A percentile compares a stretch with the other conserved stretches of the same genome.
Evolutionary conservation across 2,329 filamentous ascomycete species (phyloP).

Genomic region (Daldinia sp.): DNA sequence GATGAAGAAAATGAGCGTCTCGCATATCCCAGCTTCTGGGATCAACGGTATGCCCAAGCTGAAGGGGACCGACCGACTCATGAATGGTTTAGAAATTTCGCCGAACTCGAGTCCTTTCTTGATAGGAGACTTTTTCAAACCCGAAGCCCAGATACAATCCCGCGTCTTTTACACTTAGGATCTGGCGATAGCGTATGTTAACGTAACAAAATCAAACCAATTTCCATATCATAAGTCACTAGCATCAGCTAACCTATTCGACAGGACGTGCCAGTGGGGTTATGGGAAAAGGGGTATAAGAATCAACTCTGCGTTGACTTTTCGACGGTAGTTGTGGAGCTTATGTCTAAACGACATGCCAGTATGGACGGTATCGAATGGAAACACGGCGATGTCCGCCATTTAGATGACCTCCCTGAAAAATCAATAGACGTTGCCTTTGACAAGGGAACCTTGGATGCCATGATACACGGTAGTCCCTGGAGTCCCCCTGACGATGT

Average conservation of each 20-base stretch:
- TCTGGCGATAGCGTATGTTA: constrained; percentile 67
- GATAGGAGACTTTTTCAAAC: constrained; percentile 56
- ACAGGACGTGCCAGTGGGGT: constrained; percentile 64
- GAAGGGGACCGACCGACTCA: constrained; percentile 57
- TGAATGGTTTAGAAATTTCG: constrained; percentile 67
- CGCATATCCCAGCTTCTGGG: constrained; percentile 62
- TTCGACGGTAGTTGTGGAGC: constrained; percentile 63
- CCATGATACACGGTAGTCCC: constrained; percentile 66
- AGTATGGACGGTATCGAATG: constrained; percentile 60
- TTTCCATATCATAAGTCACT: not conserved
- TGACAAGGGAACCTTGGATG: constrained; percentile 68
- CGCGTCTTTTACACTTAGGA: constrained; percentile 66
- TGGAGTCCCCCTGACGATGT: constrained; percentile 66
- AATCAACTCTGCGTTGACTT: constrained; percentile 69
- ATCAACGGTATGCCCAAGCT: constrained; percentile 59
- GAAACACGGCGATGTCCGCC: constrained; percentile 63
- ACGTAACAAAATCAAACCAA: not conserved
- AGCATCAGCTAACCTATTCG: constrained; percentile 12
- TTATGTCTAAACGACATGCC: constrained; percentile 62
- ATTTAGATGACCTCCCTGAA: constrained; percentile 58
- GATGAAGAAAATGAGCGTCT: constrained; percentile 53
- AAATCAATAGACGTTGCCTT: constrained; percentile 66
- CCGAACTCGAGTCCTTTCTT: constrained; percentile 62
- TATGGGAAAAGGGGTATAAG: constrained; percentile 61
- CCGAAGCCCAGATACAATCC: constrained; percentile 50